Conservation (phyloP, 78 protist genomes). For the Cavenderia fasciculata region DNA sequence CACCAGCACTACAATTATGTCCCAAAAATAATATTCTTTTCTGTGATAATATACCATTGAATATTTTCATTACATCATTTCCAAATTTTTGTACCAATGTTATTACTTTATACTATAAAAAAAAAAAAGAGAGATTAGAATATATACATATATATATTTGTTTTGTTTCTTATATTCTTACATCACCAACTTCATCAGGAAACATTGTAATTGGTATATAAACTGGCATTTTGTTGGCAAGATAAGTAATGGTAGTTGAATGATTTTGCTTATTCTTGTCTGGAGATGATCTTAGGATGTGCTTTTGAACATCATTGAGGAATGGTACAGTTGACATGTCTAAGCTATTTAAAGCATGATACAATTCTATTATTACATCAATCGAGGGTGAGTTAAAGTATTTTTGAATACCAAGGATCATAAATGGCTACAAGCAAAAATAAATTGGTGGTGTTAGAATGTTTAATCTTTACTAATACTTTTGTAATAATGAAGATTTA, state of each 20-base stretch:
- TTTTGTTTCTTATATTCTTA: background rate
- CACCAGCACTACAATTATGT: slow-evolving; percentile 74
- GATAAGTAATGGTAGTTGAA: slow-evolving; percentile 47
- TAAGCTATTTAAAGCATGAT: slow-evolving; percentile 83
- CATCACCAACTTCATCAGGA: slow-evolving; percentile 88
- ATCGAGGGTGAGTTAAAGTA: slow-evolving; percentile 43
- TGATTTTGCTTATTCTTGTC: slow-evolving; percentile 73
- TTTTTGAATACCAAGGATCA: slow-evolving; percentile 81
- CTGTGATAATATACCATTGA: slow-evolving; percentile 86
- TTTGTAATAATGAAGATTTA: background rate
- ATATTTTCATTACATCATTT: slow-evolving; percentile 81
- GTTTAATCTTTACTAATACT: too few relatives aligned
- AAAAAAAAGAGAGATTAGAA: background rate
- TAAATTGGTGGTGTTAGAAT: background rate
- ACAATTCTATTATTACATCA: slow-evolving; percentile 74
- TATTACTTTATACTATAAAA: slow-evolving; percentile 63
- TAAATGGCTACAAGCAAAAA: slow-evolving; percentile 64
- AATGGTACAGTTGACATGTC: slow-evolving; percentile 82
- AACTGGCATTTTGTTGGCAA: slow-evolving; percentile 77
- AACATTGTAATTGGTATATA: slow-evolving; percentile 76
- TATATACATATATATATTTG: background rate
- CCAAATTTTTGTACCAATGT: slow-evolving; percentile 80
- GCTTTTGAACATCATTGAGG: slow-evolving; percentile 61
- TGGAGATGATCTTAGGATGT: slow-evolving; percentile 71
- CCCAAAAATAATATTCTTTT: slow-evolving; percentile 90